Evolutionary conservation across 2,329 filamentous ascomycete genomes (phyloP).

Genomic region (Tolypocladium endophyticum): DNA sequence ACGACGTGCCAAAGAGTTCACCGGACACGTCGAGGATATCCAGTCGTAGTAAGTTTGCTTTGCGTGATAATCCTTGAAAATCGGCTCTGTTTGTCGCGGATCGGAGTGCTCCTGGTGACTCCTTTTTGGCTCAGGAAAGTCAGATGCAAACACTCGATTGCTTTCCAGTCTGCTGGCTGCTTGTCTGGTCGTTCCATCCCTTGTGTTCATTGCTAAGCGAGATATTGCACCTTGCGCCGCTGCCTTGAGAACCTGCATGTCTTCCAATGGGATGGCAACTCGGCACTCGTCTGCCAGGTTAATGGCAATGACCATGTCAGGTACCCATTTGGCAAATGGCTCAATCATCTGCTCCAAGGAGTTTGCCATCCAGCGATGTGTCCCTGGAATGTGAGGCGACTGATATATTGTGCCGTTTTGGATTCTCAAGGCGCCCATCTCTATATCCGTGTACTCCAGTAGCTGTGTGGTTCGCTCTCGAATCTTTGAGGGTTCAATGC

Average conservation of each 20-base stretch:
- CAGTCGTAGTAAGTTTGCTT: slow-evolving; percentile 23
- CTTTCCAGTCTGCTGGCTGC: background rate
- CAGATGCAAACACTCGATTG: background rate
- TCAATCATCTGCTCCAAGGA: slow-evolving; percentile 51
- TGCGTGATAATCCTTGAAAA: slow-evolving; percentile 10
- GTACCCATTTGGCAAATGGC: slow-evolving; percentile 56
- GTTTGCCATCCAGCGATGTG: slow-evolving; percentile 24
- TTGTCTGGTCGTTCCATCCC: background rate
- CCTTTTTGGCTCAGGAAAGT: background rate
- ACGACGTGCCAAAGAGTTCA: slow-evolving; percentile 30
- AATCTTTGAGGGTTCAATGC: slow-evolving; percentile 52
- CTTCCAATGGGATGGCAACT: slow-evolving; percentile 46
- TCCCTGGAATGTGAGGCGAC: slow-evolving; percentile 18
- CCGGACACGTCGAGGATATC: slow-evolving; percentile 31
- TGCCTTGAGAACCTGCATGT: slow-evolving; percentile 47
- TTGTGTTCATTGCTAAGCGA: background rate
- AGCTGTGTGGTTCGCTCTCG: slow-evolving; percentile 36
- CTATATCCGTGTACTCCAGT: slow-evolving; percentile 19
- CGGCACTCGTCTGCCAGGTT: slow-evolving; percentile 60
- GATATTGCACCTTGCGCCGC: slow-evolving; percentile 20
- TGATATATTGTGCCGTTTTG: slow-evolving; percentile 46
- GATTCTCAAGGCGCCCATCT: slow-evolving; percentile 40
- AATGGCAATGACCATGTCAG: slow-evolving; percentile 70
- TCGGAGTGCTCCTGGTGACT: background rate
- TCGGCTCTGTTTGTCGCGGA: background rate